Conservation (phyloP, 2,329 filamentous ascomycete species). For the Colletotrichum caudatum region DNA sequence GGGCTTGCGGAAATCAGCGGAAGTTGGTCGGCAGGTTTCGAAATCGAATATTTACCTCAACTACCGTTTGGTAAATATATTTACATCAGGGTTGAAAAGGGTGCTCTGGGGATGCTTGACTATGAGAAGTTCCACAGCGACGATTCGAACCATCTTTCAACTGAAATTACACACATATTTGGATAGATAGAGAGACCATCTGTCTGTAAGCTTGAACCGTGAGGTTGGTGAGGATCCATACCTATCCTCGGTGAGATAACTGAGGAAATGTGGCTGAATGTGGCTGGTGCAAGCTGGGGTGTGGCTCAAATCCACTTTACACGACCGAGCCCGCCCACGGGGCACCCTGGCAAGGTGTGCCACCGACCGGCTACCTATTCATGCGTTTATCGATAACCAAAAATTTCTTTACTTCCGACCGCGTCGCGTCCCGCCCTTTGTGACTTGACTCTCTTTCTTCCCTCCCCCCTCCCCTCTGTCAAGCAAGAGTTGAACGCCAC, state of each 20-base stretch:
- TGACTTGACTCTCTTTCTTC: slow-evolving; percentile 36
- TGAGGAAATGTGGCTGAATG: not conserved
- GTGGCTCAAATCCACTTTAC: slow-evolving; percentile 30
- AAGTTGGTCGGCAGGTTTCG: not conserved
- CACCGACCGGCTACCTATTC: slow-evolving; percentile 2
- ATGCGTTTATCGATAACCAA: slow-evolving; percentile 42
- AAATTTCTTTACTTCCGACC: slow-evolving; percentile 42
- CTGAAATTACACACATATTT: rapidly evolving
- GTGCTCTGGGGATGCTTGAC: not conserved
- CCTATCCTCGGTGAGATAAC: not conserved
- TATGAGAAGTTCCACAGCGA: not conserved
- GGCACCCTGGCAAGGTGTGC: not conserved
- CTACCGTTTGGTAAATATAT: not conserved
- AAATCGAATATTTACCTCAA: not conserved
- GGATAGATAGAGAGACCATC: too few species aligned
- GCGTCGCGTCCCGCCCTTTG: slow-evolving; percentile 39
- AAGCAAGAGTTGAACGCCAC: slow-evolving; percentile 34
- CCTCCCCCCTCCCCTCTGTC: slow-evolving; percentile 40
- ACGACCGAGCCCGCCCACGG: slow-evolving; percentile 12
- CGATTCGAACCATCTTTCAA: not conserved
- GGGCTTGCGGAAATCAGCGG: rapidly evolving
- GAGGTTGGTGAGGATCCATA: not conserved
- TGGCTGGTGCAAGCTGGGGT: not conserved
- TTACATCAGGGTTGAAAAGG: rapidly evolving
- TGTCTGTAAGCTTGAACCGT: not conserved